Conservation (phyloP, 768 basidiomycete genomes). For the Tulasnella sp. region DNA sequence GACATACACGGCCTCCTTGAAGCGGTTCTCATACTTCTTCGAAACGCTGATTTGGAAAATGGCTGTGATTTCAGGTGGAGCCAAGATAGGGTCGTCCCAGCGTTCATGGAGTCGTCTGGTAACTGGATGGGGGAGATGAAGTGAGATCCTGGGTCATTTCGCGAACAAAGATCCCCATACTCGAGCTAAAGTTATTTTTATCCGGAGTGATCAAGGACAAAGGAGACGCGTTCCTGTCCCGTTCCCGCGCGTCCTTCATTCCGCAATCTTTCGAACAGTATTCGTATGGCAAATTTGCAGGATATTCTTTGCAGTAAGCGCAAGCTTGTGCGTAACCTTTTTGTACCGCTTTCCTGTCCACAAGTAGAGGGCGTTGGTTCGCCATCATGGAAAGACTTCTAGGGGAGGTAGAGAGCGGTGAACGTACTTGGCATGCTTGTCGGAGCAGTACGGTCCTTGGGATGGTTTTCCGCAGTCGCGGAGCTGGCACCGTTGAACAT, state of each 20-base stretch:
- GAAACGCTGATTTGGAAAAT: constrained; percentile 16
- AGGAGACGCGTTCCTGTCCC: neutral
- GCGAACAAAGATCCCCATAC: neutral
- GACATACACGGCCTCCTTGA: constrained; percentile 9
- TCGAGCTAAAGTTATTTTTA: neutral
- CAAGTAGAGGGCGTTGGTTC: neutral
- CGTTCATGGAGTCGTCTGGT: neutral
- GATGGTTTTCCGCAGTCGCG: constrained; percentile 3
- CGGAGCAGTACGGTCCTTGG: neutral
- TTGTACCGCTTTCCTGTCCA: constrained; percentile 23
- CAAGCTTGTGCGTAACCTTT: constrained; percentile 12
- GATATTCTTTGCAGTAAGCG: constrained; percentile 6
- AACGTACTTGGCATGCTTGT: constrained; percentile 12
- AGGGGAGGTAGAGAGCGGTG: neutral
- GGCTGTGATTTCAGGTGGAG: neutral
- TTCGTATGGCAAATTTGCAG: neutral
- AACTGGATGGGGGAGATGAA: neutral
- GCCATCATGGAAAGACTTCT: neutral
- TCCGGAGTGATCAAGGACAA: neutral
- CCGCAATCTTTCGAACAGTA: constrained; percentile 22
- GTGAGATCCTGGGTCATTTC: neutral
- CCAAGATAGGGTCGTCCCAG: neutral
- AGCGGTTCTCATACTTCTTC: constrained; percentile 27
- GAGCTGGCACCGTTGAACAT: constrained; percentile 1
- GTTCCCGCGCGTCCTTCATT: neutral